These are phyloP conservation scores for Citrus inodora DNA, from an alignment of 345 rosid genomes.

Conservation along the genomic window DNA sequence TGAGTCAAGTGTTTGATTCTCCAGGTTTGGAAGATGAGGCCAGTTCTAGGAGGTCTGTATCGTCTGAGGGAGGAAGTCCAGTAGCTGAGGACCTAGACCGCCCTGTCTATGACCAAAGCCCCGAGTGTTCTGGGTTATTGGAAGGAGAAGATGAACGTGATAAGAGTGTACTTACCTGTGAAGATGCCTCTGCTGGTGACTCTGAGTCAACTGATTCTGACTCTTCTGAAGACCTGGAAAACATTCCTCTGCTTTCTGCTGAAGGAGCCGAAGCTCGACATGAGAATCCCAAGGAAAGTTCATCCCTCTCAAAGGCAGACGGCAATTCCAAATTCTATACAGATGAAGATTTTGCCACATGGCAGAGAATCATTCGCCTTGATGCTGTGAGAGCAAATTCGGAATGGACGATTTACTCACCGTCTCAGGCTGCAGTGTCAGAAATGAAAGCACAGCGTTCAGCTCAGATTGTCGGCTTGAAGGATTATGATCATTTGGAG, in stretches of 20 bases:
- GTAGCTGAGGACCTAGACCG: slow-evolving; percentile 28
- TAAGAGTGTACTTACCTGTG: slow-evolving; percentile 42
- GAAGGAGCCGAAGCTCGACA: slow-evolving; percentile 28
- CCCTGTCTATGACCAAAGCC: slow-evolving; percentile 11
- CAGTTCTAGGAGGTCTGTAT: slow-evolving; percentile 31
- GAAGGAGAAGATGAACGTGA: slow-evolving; percentile 37
- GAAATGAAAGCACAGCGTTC: slow-evolving; percentile 47
- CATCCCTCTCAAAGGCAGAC: slow-evolving; percentile 28
- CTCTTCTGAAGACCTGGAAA: slow-evolving; percentile 56
- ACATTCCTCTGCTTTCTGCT: slow-evolving; percentile 31
- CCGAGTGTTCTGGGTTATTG: slow-evolving; percentile 18
- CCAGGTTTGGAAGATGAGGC: slow-evolving; percentile 37
- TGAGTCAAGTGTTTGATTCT: slow-evolving; percentile 50
- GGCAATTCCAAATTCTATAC: slow-evolving; percentile 26
- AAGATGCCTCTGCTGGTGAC: slow-evolving; percentile 44
- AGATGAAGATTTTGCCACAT: slow-evolving; percentile 77
- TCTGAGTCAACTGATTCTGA: slow-evolving; percentile 53
- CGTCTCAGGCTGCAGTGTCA: slow-evolving; percentile 63
- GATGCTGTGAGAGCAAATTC: slow-evolving; percentile 88
- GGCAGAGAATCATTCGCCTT: slow-evolving; percentile 89
- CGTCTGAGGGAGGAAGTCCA: slow-evolving; percentile 22
- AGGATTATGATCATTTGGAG: slow-evolving; percentile 76
- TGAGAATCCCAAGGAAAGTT: slow-evolving; percentile 30
- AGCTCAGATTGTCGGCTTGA: slow-evolving; percentile 70
- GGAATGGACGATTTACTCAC: slow-evolving; percentile 72